Percentiles rank a stretch among this genome's conserved stretches.
Evolutionary conservation across 306 rosid species (phyloP).

Genomic region (Fragaria iinumae): DNA sequence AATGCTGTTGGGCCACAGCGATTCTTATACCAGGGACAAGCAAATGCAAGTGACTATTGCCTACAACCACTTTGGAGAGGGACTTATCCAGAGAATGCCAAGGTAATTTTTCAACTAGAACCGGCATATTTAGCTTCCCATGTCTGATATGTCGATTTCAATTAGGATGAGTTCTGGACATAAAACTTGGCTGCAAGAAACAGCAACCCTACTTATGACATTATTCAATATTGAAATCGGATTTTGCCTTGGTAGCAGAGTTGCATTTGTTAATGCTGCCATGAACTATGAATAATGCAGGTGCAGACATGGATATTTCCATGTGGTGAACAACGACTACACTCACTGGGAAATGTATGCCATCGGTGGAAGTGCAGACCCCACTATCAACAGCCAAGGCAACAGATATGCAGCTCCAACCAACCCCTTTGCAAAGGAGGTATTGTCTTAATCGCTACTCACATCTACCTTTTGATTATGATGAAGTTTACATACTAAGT

Average conservation of each 20-base stretch:
- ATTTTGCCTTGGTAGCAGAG: conserved; percentile 7
- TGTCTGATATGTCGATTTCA: conserved; percentile 4
- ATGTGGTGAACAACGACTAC: conserved; percentile 98
- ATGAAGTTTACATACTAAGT: conserved; percentile 7
- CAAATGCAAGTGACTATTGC: conserved; percentile 97
- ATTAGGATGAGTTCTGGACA: neutral
- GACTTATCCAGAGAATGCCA: conserved; percentile 99
- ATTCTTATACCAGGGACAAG: conserved; percentile 87
- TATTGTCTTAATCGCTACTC: conserved; percentile 24
- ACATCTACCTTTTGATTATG: conserved; percentile 4
- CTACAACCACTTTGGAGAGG: conserved; percentile 97
- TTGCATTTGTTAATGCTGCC: neutral
- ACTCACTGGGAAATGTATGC: conserved; percentile 99
- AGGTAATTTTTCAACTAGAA: conserved; percentile 47
- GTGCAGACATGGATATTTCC: conserved; percentile 96
- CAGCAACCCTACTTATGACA: neutral
- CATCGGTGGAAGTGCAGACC: conserved; percentile 92
- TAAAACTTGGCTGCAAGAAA: neutral
- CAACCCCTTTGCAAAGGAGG: conserved; percentile 94
- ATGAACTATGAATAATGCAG: conserved; percentile 44
- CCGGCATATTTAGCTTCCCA: conserved; percentile 1
- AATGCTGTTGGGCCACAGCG: conserved; percentile 94
- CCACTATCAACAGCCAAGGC: conserved; percentile 99
- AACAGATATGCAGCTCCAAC: conserved; percentile 88
- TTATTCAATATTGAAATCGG: neutral